phyloP scores from a whole-genome alignment of 768 basidiomycete species.

The Xanthoconium purpureum region DNA sequence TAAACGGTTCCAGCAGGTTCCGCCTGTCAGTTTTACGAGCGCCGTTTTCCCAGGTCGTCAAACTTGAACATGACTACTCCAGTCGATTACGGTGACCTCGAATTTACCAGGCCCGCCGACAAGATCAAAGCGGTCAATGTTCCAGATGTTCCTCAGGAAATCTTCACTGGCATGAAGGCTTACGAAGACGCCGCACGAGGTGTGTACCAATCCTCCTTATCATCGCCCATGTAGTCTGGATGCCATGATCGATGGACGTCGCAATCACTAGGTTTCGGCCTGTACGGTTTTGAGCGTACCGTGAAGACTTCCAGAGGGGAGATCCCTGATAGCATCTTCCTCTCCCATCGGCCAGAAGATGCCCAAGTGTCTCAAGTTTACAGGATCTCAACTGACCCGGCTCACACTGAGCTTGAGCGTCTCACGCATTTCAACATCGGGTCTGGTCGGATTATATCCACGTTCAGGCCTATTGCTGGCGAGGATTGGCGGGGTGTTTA shows the following conservation, averaged over 20 bases:
- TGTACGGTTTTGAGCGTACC: constrained; percentile 28
- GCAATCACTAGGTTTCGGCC: constrained; percentile 23
- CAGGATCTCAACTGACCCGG: constrained; percentile 31
- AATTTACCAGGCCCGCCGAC: constrained; percentile 36
- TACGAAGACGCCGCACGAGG: constrained; percentile 41
- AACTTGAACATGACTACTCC: constrained; percentile 21
- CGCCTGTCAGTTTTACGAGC: neutral
- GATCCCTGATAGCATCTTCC: constrained; percentile 26
- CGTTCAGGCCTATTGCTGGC: constrained; percentile 32
- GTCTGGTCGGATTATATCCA: constrained; percentile 34
- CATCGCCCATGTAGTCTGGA: neutral
- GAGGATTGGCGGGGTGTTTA: constrained; percentile 42
- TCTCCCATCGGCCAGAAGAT: constrained; percentile 39
- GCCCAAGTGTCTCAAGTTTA: constrained; percentile 39
- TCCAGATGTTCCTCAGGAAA: constrained; percentile 30
- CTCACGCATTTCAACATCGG: constrained; percentile 41
- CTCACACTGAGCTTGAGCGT: constrained; percentile 28
- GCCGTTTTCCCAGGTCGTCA: neutral
- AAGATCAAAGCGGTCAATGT: constrained; percentile 41
- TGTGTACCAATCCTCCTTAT: neutral
- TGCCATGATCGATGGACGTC: neutral
- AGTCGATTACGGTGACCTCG: constrained; percentile 31
- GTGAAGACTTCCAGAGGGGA: constrained; percentile 10
- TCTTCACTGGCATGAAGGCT: constrained; percentile 35
- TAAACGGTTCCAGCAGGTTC: neutral